A percentile compares a stretch with the other conserved stretches of the same genome.
phyloP scores from a whole-genome alignment of 257 asterid species.

The Fraxinus cuspidata region DNA sequence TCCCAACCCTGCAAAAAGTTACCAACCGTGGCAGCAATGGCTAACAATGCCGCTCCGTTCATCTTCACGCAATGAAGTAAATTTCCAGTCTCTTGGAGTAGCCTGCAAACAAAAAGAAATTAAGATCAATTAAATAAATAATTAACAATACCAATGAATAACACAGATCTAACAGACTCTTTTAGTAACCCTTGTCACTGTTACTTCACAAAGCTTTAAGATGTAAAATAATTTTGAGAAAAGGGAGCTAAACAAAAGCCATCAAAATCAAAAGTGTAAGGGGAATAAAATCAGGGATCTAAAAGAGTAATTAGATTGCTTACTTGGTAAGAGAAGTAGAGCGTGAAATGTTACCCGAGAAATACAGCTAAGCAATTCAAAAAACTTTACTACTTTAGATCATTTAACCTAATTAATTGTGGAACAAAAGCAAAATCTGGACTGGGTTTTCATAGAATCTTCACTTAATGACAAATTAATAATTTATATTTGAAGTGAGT shows the following conservation, averaged over 20 bases:
- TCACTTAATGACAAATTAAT: slow-evolving; percentile 14
- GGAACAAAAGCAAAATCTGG: background rate
- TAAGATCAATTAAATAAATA: slow-evolving; percentile 23
- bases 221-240: background rate
- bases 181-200: background rate
- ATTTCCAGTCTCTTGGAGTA: slow-evolving; percentile 28
- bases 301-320: slow-evolving; percentile 9
- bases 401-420: background rate
- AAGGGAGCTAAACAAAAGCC: background rate
- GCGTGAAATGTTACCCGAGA: background rate
- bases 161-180: slow-evolving; percentile 29
- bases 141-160: slow-evolving; percentile 23
- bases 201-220: slow-evolving; percentile 13
- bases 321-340: slow-evolving; percentile 9
- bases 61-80: slow-evolving; percentile 35
- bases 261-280: slow-evolving; percentile 18
- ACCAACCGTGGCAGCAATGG: slow-evolving; percentile 39
- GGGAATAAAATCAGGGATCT: slow-evolving; percentile 23
- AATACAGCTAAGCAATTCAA: slow-evolving; percentile 21
- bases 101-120: slow-evolving; percentile 23
- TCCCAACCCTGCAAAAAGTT: slow-evolving; percentile 34
- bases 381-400: background rate
- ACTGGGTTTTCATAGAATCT: background rate
- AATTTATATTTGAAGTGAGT: background rate
- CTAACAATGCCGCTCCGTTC: slow-evolving; percentile 81